Percentiles rank a stretch among this genome's conserved stretches.
phyloP scores from a whole-genome alignment of 1,284 basidiomycete genomes.

The Earliella scabrosa region DNA sequence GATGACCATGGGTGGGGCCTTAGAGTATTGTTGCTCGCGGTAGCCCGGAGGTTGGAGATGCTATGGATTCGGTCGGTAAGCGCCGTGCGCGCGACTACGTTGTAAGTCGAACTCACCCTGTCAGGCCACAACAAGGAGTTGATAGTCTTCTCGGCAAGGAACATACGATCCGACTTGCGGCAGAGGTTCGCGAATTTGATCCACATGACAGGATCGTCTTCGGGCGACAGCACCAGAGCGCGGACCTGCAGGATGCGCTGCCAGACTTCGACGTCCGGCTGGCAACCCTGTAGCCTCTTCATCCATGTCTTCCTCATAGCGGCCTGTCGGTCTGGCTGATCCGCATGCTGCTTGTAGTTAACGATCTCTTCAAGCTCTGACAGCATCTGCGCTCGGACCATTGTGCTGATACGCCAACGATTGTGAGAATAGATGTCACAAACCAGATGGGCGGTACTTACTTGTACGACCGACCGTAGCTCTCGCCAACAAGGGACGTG shows the following conservation, averaged over 20 bases:
- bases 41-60: slow-evolving; percentile 21
- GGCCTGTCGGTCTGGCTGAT: slow-evolving; percentile 90
- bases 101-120: slow-evolving; percentile 42
- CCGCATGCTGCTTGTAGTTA: slow-evolving; percentile 91
- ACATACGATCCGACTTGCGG: slow-evolving; percentile 85
- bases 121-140: slow-evolving; percentile 84
- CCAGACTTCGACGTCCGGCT: slow-evolving; percentile 99
- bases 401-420: slow-evolving; percentile 60
- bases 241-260: slow-evolving; percentile 97
- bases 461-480: slow-evolving; percentile 97
- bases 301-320: slow-evolving; percentile 94
- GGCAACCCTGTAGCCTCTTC: slow-evolving; percentile 93
- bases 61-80: neutral
- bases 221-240: slow-evolving; percentile 91
- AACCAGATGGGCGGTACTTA: too few relatives aligned
- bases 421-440: too few relatives aligned
- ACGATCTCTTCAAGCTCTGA: slow-evolving; percentile 99
- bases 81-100: too few relatives aligned
- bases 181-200: slow-evolving; percentile 92
- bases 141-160: slow-evolving; percentile 96
- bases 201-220: slow-evolving; percentile 97
- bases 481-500: slow-evolving; percentile 92
- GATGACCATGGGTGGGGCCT: slow-evolving; percentile 94
- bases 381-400: slow-evolving; percentile 98
- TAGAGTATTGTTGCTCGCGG: slow-evolving; percentile 55